Evolutionary conservation across 805 yeast genomes (phyloP).

Genomic region (Saccharomycopsis sp.): DNA sequence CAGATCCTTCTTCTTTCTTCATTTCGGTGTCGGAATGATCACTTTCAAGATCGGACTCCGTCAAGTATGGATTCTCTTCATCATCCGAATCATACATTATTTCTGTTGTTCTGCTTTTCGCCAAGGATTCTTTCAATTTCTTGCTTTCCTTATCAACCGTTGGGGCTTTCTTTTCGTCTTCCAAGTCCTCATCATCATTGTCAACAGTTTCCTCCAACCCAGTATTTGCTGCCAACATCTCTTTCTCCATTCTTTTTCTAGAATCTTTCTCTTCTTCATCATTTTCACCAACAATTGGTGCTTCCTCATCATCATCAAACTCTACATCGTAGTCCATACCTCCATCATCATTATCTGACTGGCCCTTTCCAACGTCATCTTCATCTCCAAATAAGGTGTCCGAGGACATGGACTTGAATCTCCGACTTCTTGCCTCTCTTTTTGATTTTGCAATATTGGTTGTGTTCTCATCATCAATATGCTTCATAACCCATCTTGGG

Average conservation of each 20-base stretch:
- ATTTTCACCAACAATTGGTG: slow-evolving; percentile 55
- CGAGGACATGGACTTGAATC: slow-evolving; percentile 42
- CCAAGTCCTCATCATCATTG: slow-evolving; percentile 53
- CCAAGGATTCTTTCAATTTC: slow-evolving; percentile 71
- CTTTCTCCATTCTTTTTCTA: slow-evolving; percentile 73
- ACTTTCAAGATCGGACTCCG: slow-evolving; percentile 58
- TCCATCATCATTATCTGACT: slow-evolving; percentile 71
- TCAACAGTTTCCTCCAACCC: slow-evolving; percentile 47
- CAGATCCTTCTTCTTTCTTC: slow-evolving; percentile 34
- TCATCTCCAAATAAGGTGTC: slow-evolving; percentile 26
- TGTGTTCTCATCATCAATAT: slow-evolving; percentile 46
- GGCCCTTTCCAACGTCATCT: slow-evolving; percentile 33
- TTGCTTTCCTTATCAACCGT: slow-evolving; percentile 91
- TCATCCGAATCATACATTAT: slow-evolving; percentile 78
- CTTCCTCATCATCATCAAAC: slow-evolving; percentile 98
- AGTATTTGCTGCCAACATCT: slow-evolving; percentile 75
- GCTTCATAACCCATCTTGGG: slow-evolving; percentile 95
- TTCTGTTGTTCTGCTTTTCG: slow-evolving; percentile 48
- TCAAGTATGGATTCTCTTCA: slow-evolving; percentile 74
- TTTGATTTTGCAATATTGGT: slow-evolving; percentile 37
- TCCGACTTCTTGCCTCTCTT: slow-evolving; percentile 21
- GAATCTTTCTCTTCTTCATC: slow-evolving; percentile 91
- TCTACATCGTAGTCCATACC: slow-evolving; percentile 94
- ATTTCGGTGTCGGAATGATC: slow-evolving; percentile 29
- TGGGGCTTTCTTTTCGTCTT: slow-evolving; percentile 67